Percentiles rank a stretch among this genome's conserved stretches.
These are phyloP conservation scores for Physcomitrellopsis africana DNA, from an alignment of 225 moss, liverwort and hornwort species.

Conservation along the genomic window DNA sequence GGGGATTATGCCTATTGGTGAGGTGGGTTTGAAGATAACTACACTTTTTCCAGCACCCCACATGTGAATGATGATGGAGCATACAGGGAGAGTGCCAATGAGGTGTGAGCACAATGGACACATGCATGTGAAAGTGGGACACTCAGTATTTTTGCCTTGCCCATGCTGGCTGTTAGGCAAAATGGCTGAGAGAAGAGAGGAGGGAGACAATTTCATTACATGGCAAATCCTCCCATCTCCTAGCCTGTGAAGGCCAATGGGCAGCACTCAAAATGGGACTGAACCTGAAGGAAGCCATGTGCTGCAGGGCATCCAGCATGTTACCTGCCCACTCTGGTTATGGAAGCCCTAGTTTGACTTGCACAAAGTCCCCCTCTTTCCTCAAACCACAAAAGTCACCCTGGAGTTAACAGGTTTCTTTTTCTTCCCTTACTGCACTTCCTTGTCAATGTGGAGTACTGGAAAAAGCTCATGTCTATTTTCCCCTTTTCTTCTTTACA, in stretches of 20 bases:
- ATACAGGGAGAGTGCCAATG: not conserved
- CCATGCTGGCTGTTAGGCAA: too few species aligned
- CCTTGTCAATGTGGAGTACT: not conserved
- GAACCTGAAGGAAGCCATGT: constrained; percentile 27
- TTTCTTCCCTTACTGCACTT: not conserved
- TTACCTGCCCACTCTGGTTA: not conserved
- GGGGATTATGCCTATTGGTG: too few species aligned
- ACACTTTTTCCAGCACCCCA: too few species aligned
- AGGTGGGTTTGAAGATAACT: too few species aligned
- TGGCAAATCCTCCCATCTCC: too few species aligned
- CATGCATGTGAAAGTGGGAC: constrained; percentile 10
- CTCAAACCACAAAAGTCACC: not conserved
- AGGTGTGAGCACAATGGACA: not conserved
- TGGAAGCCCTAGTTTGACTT: not conserved
- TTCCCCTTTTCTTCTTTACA: not conserved
- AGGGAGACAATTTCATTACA: too few species aligned
- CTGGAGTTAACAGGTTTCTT: not conserved
- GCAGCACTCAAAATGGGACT: not conserved
- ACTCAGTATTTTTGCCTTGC: not conserved
- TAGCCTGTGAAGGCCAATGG: too few species aligned
- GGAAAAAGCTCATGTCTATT: not conserved
- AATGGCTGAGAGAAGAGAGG: too few species aligned
- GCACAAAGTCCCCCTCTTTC: too few species aligned
- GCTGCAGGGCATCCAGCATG: constrained; percentile 10
- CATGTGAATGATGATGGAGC: not conserved